phyloP scores from a whole-genome alignment of 176 grass and related monocot species.

The Neostapfia colusana region DNA sequence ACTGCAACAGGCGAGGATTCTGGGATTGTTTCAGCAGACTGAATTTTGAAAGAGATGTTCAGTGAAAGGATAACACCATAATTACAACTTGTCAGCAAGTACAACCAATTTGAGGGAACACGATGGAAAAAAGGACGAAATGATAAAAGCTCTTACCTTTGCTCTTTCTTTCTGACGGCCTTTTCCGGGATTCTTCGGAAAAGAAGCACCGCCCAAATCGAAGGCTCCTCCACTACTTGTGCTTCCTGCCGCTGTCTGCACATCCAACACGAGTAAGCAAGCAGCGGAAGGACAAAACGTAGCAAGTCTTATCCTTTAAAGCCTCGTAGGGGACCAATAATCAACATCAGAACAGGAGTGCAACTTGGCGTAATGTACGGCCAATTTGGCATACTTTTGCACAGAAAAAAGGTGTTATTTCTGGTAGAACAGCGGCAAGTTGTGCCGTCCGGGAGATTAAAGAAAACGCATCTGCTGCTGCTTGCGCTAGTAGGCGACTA shows the following conservation, averaged over 20 bases:
- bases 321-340: conserved; percentile 38
- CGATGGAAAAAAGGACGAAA: conserved; percentile 24
- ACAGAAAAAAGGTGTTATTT: conserved; percentile 23
- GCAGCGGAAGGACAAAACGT: conserved; percentile 12
- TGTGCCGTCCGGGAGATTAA: conserved; percentile 21
- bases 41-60: not conserved
- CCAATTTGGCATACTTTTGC: conserved; percentile 46
- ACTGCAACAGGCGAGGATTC: not conserved
- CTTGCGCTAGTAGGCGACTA: not conserved
- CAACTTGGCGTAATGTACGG: conserved; percentile 53
- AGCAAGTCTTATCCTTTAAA: conserved; percentile 38
- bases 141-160: conserved; percentile 44
- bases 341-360: conserved; percentile 35
- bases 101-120: not conserved
- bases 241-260: not conserved
- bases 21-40: not conserved
- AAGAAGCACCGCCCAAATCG: conserved; percentile 29
- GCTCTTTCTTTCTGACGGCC: conserved; percentile 21
- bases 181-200: conserved; percentile 38
- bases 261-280: conserved; percentile 21
- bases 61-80: not conserved
- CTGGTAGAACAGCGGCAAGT: conserved; percentile 26
- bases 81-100: conserved; percentile 26
- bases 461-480: not conserved
- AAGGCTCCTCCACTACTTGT: not conserved